Evolutionary conservation across 345 rosid genomes (phyloP), one percentile per base, ranked within the genome.

Genomic region (Arabidopsis arenosa): DNA sequence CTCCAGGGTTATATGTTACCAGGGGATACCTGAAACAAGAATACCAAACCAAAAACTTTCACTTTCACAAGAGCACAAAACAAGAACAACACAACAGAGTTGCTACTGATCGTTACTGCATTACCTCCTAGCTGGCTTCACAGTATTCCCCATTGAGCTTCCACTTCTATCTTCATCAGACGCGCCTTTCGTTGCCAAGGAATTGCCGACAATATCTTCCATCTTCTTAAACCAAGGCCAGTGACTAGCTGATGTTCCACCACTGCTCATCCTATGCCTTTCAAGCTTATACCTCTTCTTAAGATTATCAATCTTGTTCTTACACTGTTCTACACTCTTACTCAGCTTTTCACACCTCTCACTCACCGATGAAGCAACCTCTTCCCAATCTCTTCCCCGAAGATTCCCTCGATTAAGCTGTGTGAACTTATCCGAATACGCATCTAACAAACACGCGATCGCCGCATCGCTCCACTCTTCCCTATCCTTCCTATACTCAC

Each of bases 381-480:
- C 96, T 82, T 93, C 98, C 98, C 98, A 93, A 55, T 91, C 97
- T 59, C 97, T 85, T 21, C 98, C 98, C 17, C 96, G 73, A 74
- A 93, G 68, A 80, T 91, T 91, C 83, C 97, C 98, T 48, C 89
- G 60, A 51, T 91, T 93, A 75, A 93, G 82, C 82, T 90, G 90
- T 62, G 80, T 83, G 65, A 86, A 84, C 88, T 91, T 93, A 57
- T 90, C 97, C 67, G 84, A 82, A 65, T 93, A 93, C 26, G 94
- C 96, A 32, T 93, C 93, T 68, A 93, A 69, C 69, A 93, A 68
- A 80, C 93, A 88, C 33, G 86, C 77, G 76, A 93, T 89, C 76
- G 96, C 93, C 48, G 90, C 83, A 40, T 93, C 98, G 74, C 90
- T 90, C 97, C 98, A 93, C 80, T 93, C 96, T 79, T 93, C 98